A percentile compares a stretch with the other conserved stretches of the same genome.
Conservation (phyloP, 345 rosid genomes). For the Noccaea bulbosa region DNA sequence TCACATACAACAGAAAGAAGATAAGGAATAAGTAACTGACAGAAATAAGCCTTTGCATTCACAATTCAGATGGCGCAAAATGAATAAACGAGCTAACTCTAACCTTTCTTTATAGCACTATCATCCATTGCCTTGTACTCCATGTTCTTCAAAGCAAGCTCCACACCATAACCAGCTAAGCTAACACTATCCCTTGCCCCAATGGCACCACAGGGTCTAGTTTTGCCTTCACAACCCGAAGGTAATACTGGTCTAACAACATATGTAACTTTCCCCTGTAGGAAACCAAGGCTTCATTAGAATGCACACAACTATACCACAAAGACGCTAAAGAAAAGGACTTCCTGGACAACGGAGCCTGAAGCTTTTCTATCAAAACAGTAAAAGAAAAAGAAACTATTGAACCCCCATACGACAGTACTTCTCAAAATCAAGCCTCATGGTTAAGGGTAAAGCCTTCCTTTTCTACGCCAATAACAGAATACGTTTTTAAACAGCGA, state of each 20-base stretch:
- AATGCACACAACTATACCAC: conserved; percentile 27
- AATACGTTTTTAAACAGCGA: neutral
- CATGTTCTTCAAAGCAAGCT: conserved; percentile 99
- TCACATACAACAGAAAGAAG: conserved; percentile 24
- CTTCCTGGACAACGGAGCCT: conserved; percentile 12
- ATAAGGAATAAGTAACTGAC: neutral
- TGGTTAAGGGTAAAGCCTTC: neutral
- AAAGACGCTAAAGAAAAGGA: neutral
- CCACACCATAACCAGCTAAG: conserved; percentile 98
- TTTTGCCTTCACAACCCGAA: conserved; percentile 76
- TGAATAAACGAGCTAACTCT: conserved; percentile 25
- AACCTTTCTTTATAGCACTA: conserved; percentile 89
- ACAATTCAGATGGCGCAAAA: conserved; percentile 6
- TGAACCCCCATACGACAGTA: too few species aligned
- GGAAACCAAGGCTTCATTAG: conserved; percentile 32
- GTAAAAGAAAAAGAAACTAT: neutral
- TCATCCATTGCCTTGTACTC: conserved; percentile 99
- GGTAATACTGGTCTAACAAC: conserved; percentile 94
- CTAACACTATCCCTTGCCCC: conserved; percentile 75
- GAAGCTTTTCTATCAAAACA: conserved; percentile 4
- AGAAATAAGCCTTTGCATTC: neutral
- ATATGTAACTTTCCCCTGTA: conserved; percentile 85
- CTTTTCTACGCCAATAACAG: neutral
- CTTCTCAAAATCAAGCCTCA: too few species aligned
- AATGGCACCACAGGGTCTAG: conserved; percentile 79